These are phyloP conservation scores for Saccharomycopsis hybrid DNA, from an alignment of 1,139 yeast species.

Conservation along the genomic window DNA sequence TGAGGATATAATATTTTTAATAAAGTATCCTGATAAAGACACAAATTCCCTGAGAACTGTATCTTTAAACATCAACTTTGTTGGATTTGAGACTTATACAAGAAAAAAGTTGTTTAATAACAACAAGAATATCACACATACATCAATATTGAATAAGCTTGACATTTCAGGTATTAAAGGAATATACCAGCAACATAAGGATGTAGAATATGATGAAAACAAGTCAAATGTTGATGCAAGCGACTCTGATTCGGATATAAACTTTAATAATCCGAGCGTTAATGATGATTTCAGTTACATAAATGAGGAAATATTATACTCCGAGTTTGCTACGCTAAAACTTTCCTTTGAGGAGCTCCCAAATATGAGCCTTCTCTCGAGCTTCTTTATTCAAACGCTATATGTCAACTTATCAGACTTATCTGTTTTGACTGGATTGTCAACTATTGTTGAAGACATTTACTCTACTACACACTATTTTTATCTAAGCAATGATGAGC, in stretches of 20 bases:
- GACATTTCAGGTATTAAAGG: conserved; percentile 15
- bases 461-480: conserved; percentile 6
- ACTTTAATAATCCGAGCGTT: no score
- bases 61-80: conserved; percentile 24
- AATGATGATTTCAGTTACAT: conserved; percentile 21
- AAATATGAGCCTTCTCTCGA: conserved; percentile 19
- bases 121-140: conserved; percentile 14
- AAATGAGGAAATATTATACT: conserved; percentile 19
- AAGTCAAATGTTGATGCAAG: not conserved
- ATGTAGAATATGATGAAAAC: no score
- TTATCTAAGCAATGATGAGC: not conserved
- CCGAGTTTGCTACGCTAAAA: conserved; percentile 21
- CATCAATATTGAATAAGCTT: conserved; percentile 12
- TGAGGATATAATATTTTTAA: conserved; percentile 28
- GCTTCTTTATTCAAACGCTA: conserved; percentile 24
- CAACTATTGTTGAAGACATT: conserved; percentile 26
- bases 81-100: conserved; percentile 23
- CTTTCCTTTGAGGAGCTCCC: conserved; percentile 27
- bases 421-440: conserved; percentile 31
- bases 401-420: conserved; percentile 29
- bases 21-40: conserved; percentile 23
- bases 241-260: not conserved
- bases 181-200: conserved; percentile 7
- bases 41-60: conserved; percentile 23
- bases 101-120: conserved; percentile 21